Conservation (phyloP, 2,329 filamentous ascomycete genomes). For the Diaporthe aspalathi region DNA sequence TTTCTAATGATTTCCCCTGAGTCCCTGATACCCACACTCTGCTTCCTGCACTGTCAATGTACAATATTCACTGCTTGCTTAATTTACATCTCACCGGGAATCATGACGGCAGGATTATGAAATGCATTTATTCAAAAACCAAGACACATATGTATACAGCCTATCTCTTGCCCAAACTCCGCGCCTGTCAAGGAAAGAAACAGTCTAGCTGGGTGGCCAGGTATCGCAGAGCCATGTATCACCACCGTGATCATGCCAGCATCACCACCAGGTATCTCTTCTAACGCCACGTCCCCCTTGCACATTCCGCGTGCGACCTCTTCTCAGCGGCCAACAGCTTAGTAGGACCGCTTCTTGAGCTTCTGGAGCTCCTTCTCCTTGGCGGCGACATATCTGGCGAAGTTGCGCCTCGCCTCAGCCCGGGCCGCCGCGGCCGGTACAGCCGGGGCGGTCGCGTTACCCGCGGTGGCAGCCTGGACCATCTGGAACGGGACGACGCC, state of each 20-base stretch:
- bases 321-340: background rate
- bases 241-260: conserved; percentile 12
- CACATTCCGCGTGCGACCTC: background rate
- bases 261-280: conserved; percentile 6
- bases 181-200: conserved; percentile 29
- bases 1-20: background rate
- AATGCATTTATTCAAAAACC: background rate
- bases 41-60: background rate
- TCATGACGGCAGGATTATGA: background rate
- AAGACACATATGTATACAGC: background rate
- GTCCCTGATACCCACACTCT: conserved; percentile 10
- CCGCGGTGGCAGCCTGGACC: conserved; percentile 32
- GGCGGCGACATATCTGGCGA: conserved; percentile 14
- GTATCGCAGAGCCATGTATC: conserved; percentile 19
- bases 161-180: background rate
- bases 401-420: conserved; percentile 26
- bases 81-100: background rate
- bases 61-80: background rate
- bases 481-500: conserved; percentile 52
- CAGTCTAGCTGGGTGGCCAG: conserved; percentile 29
- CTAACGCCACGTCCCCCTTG: background rate
- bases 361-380: conserved; percentile 29
- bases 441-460: conserved; percentile 35
- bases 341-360: conserved; percentile 26
- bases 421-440: conserved; percentile 25